These are phyloP conservation scores for Sarocladium oryzae DNA, from an alignment of 2,329 filamentous ascomycete species.

Conservation along the genomic window DNA sequence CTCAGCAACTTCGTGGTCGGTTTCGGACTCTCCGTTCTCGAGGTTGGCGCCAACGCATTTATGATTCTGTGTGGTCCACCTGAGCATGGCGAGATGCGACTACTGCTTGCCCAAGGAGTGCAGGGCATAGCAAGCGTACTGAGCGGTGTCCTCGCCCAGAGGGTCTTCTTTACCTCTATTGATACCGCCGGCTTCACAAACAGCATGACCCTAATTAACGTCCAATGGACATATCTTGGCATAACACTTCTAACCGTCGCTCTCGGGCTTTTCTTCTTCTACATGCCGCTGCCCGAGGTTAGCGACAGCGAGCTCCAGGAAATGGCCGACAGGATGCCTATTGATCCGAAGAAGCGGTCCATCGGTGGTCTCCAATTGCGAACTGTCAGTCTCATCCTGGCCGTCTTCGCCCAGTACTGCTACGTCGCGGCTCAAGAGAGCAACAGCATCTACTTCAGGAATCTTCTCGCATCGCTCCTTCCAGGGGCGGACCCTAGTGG, in stretches of 20 bases:
- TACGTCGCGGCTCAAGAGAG: constrained; percentile 71
- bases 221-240: constrained; percentile 82
- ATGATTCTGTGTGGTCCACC: constrained; percentile 65
- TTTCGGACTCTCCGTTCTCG: constrained; percentile 68
- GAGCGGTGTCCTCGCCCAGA: constrained; percentile 64
- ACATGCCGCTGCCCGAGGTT: constrained; percentile 59
- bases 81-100: constrained; percentile 65
- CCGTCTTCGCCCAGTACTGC: constrained; percentile 68
- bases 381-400: constrained; percentile 57
- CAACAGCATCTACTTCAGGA: constrained; percentile 54
- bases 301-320: constrained; percentile 48
- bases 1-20: constrained; percentile 69
- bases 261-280: constrained; percentile 63
- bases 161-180: constrained; percentile 64
- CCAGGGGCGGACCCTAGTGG: constrained; percentile 20
- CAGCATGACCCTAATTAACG: constrained; percentile 54
- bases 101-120: constrained; percentile 69
- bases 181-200: constrained; percentile 23
- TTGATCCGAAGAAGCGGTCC: constrained; percentile 43
- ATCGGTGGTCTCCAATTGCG: constrained; percentile 46
- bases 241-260: constrained; percentile 68
- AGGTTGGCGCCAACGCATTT: constrained; percentile 76
- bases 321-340: constrained; percentile 39
- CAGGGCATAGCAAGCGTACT: constrained; percentile 71
- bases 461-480: constrained; percentile 38